These are phyloP conservation scores for Camellia sinensis DNA, from an alignment of 148 eudicot species.

Conservation along the genomic window DNA sequence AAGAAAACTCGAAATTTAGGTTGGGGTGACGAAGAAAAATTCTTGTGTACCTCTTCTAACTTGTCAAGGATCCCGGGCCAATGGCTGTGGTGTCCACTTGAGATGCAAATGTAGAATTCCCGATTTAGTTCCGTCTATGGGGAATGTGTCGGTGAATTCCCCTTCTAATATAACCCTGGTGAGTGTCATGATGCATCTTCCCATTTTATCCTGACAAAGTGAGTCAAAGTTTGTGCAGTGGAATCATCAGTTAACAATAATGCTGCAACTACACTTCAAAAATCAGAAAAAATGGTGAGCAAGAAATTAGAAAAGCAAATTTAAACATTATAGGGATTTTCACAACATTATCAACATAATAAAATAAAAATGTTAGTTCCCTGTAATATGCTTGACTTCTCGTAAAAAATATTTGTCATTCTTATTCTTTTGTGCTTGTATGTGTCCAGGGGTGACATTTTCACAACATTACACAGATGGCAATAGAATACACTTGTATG, in stretches of 20 bases:
- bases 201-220: constrained; percentile 61
- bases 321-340: no score
- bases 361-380: no score
- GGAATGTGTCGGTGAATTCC: constrained; percentile 51
- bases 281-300: neutral
- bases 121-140: constrained; percentile 48
- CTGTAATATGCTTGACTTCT: neutral
- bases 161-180: constrained; percentile 67
- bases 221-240: neutral
- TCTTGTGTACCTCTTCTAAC: neutral
- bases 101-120: constrained; percentile 50
- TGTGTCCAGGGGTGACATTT: neutral
- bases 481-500: neutral
- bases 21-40: neutral
- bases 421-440: neutral
- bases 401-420: neutral
- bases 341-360: no score
- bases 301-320: neutral
- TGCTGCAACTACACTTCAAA: neutral
- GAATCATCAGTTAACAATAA: neutral
- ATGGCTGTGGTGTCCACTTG: constrained; percentile 70
- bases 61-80: constrained; percentile 44
- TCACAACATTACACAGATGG: neutral
- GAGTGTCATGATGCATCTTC: constrained; percentile 70
- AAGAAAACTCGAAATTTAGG: neutral